Percentiles rank a stretch among this genome's conserved stretches.
Conservation (phyloP, 495 filamentous ascomycete species). For the Cercophora newfieldiana region DNA sequence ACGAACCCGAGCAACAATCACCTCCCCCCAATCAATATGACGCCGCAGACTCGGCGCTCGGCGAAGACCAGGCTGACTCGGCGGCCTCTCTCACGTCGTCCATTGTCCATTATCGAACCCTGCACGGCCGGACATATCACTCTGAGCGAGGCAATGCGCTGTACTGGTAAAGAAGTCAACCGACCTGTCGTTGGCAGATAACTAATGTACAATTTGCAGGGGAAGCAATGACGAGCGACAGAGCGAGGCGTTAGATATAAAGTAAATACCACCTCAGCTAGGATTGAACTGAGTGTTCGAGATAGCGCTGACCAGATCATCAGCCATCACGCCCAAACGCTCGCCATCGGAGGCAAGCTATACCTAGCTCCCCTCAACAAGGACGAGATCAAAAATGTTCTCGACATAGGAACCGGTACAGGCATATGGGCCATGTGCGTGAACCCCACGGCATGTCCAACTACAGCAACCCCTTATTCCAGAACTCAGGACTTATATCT, state of each 20-base stretch:
- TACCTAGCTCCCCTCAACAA: conserved; percentile 56
- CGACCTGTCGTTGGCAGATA: not conserved
- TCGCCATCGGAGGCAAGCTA: conserved; percentile 55
- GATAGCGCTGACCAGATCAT: not conserved
- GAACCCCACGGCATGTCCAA: not conserved
- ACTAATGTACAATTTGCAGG: conserved; percentile 22
- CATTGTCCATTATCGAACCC: conserved; percentile 45
- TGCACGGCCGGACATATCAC: conserved; percentile 44
- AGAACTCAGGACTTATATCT: not conserved
- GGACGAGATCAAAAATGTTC: conserved; percentile 22
- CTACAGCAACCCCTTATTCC: not conserved
- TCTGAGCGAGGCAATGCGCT: conserved; percentile 30
- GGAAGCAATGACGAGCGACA: conserved; percentile 42
- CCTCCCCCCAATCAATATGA: not conserved
- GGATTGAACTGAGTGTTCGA: not conserved
- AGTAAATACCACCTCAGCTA: no score
- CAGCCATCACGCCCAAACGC: conserved; percentile 40
- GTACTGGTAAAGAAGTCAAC: conserved; percentile 29
- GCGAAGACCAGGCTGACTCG: conserved; percentile 29
- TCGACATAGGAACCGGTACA: conserved; percentile 12
- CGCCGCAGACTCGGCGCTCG: conserved; percentile 31
- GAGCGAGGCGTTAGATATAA: conserved; percentile 43
- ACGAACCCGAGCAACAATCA: not conserved
- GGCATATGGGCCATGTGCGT: conserved; percentile 44
- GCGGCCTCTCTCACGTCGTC: conserved; percentile 47